A percentile compares a stretch with the other conserved stretches of the same genome.
Evolutionary conservation across 139 green algal genomes (phyloP).

Genomic region (Chlamydomonas asymmetrica): DNA sequence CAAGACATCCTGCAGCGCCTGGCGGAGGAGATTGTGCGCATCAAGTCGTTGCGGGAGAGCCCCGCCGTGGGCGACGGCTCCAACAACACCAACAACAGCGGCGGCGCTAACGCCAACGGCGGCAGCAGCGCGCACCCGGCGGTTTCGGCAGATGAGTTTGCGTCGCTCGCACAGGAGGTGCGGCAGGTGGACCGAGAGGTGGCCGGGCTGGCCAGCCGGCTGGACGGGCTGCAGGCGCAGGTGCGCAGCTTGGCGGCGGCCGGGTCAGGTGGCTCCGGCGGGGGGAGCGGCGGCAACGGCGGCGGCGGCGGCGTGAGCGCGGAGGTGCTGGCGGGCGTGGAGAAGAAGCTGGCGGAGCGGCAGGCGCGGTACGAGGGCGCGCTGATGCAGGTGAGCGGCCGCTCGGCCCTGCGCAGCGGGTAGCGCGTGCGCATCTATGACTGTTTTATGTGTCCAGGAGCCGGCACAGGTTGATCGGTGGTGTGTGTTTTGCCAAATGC

Average conservation of each 20-base stretch:
- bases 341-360: conserved; percentile 35
- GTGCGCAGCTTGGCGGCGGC: not conserved
- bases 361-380: conserved; percentile 45
- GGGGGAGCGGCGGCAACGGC: not conserved
- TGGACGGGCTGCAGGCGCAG: conserved; percentile 1
- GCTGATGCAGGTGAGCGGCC: conserved; percentile 41
- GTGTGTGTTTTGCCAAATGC: not conserved
- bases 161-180: not conserved
- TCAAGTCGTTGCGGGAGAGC: no score
- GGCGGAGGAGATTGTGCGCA: conserved; percentile 32
- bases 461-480: not conserved
- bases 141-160: not conserved
- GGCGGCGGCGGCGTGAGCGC: not conserved
- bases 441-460: not conserved
- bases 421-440: not conserved
- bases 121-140: not conserved
- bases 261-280: not conserved
- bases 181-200: conserved; percentile 10
- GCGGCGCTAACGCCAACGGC: not conserved
- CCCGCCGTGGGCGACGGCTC: no score
- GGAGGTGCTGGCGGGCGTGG: conserved; percentile 10
- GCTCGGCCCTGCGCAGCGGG: not conserved
- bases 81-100: no score
- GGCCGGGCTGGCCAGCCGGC: not conserved
- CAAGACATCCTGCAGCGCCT: conserved; percentile 29